Conservation (phyloP, 257 asterid genomes). For the Ilex asprella region DNA sequence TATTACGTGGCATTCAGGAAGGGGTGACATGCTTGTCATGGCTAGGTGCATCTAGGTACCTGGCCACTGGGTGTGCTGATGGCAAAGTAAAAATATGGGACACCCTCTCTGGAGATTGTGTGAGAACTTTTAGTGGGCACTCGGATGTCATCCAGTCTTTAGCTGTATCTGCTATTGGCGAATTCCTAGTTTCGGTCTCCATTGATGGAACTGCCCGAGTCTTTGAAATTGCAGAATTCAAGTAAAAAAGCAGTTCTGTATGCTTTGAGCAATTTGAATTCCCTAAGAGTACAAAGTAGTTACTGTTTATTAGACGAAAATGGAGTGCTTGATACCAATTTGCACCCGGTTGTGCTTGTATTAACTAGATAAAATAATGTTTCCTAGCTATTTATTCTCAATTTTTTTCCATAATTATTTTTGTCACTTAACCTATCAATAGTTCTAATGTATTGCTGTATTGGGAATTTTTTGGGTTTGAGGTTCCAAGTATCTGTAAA, state of each 20-base stretch:
- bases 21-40: constrained; percentile 67
- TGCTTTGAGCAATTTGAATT: too few species aligned
- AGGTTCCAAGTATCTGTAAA: too few species aligned
- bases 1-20: constrained; percentile 28
- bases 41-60: constrained; percentile 50
- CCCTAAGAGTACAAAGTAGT: too few species aligned
- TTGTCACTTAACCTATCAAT: too few species aligned
- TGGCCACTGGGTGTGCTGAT: constrained; percentile 69
- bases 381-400: too few species aligned
- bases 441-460: too few species aligned
- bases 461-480: too few species aligned
- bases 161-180: constrained; percentile 42
- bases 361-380: too few species aligned
- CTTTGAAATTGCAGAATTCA: constrained; percentile 70
- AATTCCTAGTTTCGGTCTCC: constrained; percentile 64
- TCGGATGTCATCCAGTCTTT: constrained; percentile 55
- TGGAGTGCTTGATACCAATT: too few species aligned
- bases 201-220: constrained; percentile 73
- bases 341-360: too few species aligned
- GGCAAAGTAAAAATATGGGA: constrained; percentile 84
- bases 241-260: constrained; percentile 7
- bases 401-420: too few species aligned
- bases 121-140: constrained; percentile 60
- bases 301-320: too few species aligned
- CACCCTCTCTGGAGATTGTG: constrained; percentile 69